phyloP scores from a whole-genome alignment of 129 eudicot genomes.

The Flaveria ramosissima region DNA sequence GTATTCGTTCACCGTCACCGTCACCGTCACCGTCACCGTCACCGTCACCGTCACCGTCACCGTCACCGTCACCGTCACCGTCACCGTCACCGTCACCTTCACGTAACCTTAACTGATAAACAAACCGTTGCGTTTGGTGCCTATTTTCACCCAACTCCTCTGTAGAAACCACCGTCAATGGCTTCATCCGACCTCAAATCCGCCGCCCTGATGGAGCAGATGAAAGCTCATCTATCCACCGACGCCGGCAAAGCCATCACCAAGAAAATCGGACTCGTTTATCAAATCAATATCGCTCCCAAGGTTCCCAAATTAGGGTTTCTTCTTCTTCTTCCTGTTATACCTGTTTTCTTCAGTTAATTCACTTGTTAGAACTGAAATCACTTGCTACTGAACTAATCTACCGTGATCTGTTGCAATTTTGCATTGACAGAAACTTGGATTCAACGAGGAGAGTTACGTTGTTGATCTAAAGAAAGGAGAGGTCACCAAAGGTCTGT shows the following conservation, averaged over 20 bases:
- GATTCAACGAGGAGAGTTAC: conserved; percentile 77
- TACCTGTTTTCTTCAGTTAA: neutral
- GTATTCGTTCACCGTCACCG: no score
- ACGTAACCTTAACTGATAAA: no score
- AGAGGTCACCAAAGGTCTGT: conserved; percentile 83
- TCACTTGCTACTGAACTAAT: neutral
- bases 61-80: no score
- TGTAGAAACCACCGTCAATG: conserved; percentile 27
- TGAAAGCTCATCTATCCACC: conserved; percentile 80
- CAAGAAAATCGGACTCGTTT: conserved; percentile 81
- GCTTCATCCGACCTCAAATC: conserved; percentile 62
- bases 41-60: no score
- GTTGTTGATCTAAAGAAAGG: conserved; percentile 97
- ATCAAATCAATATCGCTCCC: conserved; percentile 83
- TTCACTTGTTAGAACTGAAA: neutral
- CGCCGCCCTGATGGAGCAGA: conserved; percentile 81
- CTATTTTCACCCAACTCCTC: neutral
- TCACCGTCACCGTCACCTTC: no score
- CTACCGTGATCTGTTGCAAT: conserved; percentile 14
- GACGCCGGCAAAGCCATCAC: conserved; percentile 76
- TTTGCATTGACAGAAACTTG: conserved; percentile 65
- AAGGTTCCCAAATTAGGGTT: conserved; percentile 48
- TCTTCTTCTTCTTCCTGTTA: no score
- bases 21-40: no score
- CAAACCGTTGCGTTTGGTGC: no score